Percentiles rank a stretch among this genome's conserved stretches.
phyloP scores from a whole-genome alignment of 73 alveolate genomes.

The Tetrahymena malaccensis region DNA sequence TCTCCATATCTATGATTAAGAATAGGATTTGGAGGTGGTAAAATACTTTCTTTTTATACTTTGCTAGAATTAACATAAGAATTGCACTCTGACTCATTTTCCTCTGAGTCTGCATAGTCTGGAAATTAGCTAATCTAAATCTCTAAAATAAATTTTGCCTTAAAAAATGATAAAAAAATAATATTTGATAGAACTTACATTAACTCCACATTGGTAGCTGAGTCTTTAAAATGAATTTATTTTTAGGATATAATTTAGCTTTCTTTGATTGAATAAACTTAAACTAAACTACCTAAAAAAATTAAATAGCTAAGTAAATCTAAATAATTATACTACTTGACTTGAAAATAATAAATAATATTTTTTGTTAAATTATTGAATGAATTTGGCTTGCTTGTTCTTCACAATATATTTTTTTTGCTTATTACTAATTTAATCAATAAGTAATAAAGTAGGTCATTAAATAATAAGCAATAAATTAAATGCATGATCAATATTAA shows the following conservation, averaged over 20 bases:
- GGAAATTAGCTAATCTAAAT: not conserved
- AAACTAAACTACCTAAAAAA: not conserved
- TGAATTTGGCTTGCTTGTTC: not conserved
- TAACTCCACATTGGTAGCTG: not conserved
- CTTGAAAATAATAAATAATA: too few relatives aligned
- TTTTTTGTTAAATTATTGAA: not conserved
- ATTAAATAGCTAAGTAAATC: not conserved
- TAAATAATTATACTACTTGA: not conserved
- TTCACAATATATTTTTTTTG: too few relatives aligned
- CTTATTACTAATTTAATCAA: not conserved
- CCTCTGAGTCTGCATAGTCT: not conserved
- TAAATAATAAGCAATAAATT: not conserved
- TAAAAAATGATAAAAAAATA: not conserved
- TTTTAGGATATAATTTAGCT: not conserved
- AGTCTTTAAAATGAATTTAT: not conserved
- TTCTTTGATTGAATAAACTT: not conserved
- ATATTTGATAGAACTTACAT: not conserved
- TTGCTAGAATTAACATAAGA: not conserved
- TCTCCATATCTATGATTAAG: not conserved
- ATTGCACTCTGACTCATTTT: not conserved
- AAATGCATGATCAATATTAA: not conserved
- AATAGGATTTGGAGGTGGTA: not conserved
- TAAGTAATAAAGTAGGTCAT: too few relatives aligned
- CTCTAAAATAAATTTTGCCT: not conserved
- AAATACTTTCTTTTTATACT: not conserved